Conservation (phyloP, 2,329 filamentous ascomycete species). For the Cylindrodendrum hubeiense region DNA sequence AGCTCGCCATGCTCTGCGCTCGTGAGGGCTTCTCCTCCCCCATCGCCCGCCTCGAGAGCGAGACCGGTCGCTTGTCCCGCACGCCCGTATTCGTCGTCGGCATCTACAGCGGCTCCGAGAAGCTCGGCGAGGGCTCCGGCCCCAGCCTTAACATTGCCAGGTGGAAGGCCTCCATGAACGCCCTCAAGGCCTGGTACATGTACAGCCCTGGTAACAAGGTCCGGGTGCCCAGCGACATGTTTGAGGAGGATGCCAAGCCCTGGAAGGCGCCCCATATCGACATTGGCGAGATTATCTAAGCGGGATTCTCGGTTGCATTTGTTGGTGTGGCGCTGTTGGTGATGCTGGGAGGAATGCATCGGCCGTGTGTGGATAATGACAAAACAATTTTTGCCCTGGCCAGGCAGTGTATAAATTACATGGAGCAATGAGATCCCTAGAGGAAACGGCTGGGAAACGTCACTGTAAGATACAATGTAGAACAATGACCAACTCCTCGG, state of each 20-base stretch:
- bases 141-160: conserved; percentile 82
- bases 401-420: conserved; percentile 50
- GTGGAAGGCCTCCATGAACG: conserved; percentile 82
- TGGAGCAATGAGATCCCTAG: conserved; percentile 38
- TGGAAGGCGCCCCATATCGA: conserved; percentile 79
- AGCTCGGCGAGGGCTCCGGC: conserved; percentile 91
- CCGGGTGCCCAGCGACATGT: conserved; percentile 77
- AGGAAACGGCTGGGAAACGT: conserved; percentile 41
- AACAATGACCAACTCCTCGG: conserved; percentile 49
- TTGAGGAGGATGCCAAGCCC: conserved; percentile 68
- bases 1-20: conserved; percentile 85
- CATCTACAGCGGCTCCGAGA: conserved; percentile 91
- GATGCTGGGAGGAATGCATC: conserved; percentile 33
- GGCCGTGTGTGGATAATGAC: conserved; percentile 44
- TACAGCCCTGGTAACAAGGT: conserved; percentile 82
- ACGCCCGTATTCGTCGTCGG: conserved; percentile 94
- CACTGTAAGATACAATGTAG: conserved; percentile 56
- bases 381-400: conserved; percentile 39
- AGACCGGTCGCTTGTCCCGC: conserved; percentile 87
- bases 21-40: conserved; percentile 91
- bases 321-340: conserved; percentile 27
- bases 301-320: conserved; percentile 35
- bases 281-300: conserved; percentile 75
- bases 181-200: conserved; percentile 95
- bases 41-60: conserved; percentile 86